Base-by-base conservation (phyloP, 2,329 filamentous ascomycete genomes). In the Proliferodiscus dingleyae region DNA sequence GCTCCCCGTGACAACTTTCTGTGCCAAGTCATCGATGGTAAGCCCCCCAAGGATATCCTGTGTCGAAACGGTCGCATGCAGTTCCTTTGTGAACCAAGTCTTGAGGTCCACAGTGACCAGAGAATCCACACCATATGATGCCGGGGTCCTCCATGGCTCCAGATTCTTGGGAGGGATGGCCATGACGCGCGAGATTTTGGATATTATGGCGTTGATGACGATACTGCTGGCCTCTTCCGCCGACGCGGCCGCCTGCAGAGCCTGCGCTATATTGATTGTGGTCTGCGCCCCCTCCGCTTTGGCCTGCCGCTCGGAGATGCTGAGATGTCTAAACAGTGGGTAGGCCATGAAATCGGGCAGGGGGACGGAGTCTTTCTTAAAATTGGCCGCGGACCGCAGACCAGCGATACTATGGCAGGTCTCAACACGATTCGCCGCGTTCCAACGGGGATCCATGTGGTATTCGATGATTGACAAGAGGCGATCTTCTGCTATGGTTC, bases 21-120 rank as follows among this genome's bases (percentile, higher is more conserved):
- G 52, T 2, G 55, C 57, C 16, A 66, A 43, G 2, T 49, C 50
- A 24, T 36, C 28, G 37, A 66, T 58, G 37, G 53, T 61, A 3
- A 45, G 44, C 11, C 36, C 39, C 10, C 48, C 49, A 33, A 57
- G 43, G 16, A 57, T 23, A 30, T 57, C 55, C 22, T 55, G 40
- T 2, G 62, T 59, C 38, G 64, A 61, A 24, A 57, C 19, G 44
- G 34, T 46, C 3, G 46, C 49, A 33, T 56, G 47, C n/a, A 55
- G 15, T 16, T 57, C 53, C 26, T 50, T 49, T 3, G 49, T 49
- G 24, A 36, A 21, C 53, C 53, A 56, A 22, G 43, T 52, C 13
- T 52, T 37, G 29, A 56, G 39, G 29, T 56, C 51, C 30, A 52
- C 46, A 6, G 53, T 52, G 11, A 56, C 50, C 15, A 56, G 37